A percentile compares a stretch with the other conserved stretches of the same genome.
Evolutionary conservation across 2,329 filamentous ascomycete species (phyloP).

Genomic region (Neurospora crassa): DNA sequence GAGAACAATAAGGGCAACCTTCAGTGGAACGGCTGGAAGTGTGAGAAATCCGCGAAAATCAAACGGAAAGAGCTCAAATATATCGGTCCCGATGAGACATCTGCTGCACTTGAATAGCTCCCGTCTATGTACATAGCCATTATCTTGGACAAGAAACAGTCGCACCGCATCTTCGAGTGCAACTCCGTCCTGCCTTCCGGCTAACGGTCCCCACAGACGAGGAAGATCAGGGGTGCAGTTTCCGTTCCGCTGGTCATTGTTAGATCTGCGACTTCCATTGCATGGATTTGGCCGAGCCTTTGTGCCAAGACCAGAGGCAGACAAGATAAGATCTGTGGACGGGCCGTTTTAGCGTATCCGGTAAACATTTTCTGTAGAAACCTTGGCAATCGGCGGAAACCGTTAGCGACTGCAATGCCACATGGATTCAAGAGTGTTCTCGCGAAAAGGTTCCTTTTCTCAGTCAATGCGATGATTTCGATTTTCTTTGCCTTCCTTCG

Average conservation of each 20-base stretch:
- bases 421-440: neutral
- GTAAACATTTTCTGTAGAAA: neutral
- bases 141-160: neutral
- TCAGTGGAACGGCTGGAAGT: neutral
- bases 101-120: neutral
- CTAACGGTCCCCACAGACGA: neutral
- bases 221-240: neutral
- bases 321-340: neutral
- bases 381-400: neutral
- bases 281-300: no score
- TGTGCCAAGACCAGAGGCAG: neutral
- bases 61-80: neutral
- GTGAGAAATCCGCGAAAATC: neutral
- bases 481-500: neutral
- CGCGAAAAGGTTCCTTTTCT: neutral
- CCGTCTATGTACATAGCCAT: no score
- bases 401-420: neutral
- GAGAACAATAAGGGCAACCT: neutral
- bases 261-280: neutral
- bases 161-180: neutral
- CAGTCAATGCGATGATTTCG: neutral
- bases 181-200: neutral
- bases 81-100: neutral
- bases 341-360: rapidly evolving
- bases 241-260: neutral